phyloP scores from a whole-genome alignment of 192 early-diverging fungal species.

The Backusella psychrophila region DNA sequence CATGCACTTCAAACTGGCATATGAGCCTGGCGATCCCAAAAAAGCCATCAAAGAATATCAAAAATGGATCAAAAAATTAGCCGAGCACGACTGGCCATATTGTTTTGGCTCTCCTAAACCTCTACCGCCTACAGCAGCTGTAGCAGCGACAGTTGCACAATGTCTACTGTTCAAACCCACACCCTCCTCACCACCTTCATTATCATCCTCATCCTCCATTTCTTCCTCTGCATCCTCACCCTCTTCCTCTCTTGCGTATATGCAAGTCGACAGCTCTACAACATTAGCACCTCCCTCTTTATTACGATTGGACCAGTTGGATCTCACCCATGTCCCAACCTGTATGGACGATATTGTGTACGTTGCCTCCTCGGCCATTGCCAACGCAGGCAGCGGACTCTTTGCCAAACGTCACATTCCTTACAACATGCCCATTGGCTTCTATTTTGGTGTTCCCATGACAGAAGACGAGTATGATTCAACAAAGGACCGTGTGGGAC shows the following conservation, averaged over 20 bases:
- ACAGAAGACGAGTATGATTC: conserved; percentile 94
- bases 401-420: conserved; percentile 76
- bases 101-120: conserved; percentile 70
- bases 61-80: conserved; percentile 69
- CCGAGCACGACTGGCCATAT: conserved; percentile 78
- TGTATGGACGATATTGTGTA: conserved; percentile 61
- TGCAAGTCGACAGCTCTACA: not conserved
- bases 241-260: not conserved
- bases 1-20: conserved; percentile 78
- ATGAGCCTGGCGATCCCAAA: conserved; percentile 76
- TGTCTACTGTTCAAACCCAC: not conserved
- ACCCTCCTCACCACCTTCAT: not conserved
- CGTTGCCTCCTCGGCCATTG: conserved; percentile 58
- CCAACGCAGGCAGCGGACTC: conserved; percentile 70
- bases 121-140: not conserved
- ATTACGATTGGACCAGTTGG: conserved; percentile 35
- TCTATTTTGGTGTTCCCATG: conserved; percentile 97
- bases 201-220: not conserved
- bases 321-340: conserved; percentile 53
- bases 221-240: not conserved
- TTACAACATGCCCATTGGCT: conserved; percentile 73
- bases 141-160: not conserved
- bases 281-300: not conserved
- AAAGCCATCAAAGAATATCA: conserved; percentile 67
- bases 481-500: conserved; percentile 75